Evolutionary conservation across 2,329 filamentous ascomycete genomes (phyloP), one percentile per base, ranked within the genome.

Genomic region (Phaeosphaeriaceae sp.): DNA sequence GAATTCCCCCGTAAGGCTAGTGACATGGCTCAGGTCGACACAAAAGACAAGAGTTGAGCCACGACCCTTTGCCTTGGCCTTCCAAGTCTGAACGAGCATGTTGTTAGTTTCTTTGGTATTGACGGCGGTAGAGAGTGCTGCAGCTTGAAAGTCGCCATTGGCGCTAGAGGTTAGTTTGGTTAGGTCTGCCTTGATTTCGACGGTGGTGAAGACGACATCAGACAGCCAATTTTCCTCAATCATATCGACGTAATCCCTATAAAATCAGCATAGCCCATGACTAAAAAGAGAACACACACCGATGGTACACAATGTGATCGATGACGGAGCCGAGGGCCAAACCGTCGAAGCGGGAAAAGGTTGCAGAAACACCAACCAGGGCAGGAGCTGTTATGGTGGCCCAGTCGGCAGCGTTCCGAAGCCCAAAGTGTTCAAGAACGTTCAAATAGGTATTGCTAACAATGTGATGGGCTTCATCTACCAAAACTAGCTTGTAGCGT

Each of bases 391-490:
- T 41, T 68, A 73, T 38, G 1, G 32, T 35, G 9, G 8, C 60
- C 68, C 66, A 70, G 68, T 73, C 48, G 60, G 72, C 56, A 76
- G 75, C 63, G 46, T 84, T 74, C 11, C 79, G 77, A 56, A 96
- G 81, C 0, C 87, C 84, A 70, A 99, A 96, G 71, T 97, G 85
- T n/a, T 82, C 78, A 39, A 99, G 77, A 0, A 86, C 82, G 34
- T 83, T 81, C 54, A 95, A 79, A 66, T 97, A 97, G 6, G 86
- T 85, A 2, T 84, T 81, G 0, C 94, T 89, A 36, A 97, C 92
- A 44, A 97, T 96, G 73, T 99, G 94, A 71, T 99, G 94, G 4
- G 93, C 94, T 74, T 99, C 94, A 58, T 99, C 94, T 3, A 99
- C 93, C 2, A 99, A 81, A 0, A 99, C 78, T 0, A 99, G 83